Conservation (phyloP, 768 basidiomycete genomes). For the Amanita fuliginea region DNA sequence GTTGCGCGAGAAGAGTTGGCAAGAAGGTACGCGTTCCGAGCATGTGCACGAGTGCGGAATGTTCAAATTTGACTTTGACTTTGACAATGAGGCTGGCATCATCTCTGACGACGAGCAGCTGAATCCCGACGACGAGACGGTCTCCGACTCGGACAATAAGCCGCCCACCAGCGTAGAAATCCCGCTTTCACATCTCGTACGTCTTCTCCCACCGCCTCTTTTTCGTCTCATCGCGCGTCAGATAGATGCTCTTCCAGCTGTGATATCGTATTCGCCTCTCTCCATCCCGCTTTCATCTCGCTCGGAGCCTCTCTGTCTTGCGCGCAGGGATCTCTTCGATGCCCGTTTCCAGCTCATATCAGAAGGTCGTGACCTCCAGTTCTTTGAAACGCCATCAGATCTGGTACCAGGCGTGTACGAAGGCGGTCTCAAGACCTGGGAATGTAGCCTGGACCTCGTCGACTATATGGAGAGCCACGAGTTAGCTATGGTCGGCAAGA, state of each 20-base stretch:
- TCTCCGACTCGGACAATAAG: not conserved
- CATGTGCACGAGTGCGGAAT: not conserved
- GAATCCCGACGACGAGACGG: not conserved
- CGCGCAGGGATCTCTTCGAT: conserved; percentile 87
- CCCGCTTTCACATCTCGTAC: conserved; percentile 21
- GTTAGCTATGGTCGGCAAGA: conserved; percentile 27
- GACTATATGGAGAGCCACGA: conserved; percentile 35
- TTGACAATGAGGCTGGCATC: not conserved
- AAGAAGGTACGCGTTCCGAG: conserved; percentile 2
- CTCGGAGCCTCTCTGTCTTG: conserved; percentile 27
- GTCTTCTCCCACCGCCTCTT: conserved; percentile 12
- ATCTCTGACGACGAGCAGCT: not conserved
- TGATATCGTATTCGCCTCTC: conserved; percentile 76
- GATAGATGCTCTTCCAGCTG: conserved; percentile 57
- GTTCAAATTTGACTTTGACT: not conserved
- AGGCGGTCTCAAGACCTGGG: conserved; percentile 97
- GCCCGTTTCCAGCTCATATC: conserved; percentile 90
- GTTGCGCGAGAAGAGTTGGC: not conserved
- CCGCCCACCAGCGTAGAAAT: not conserved
- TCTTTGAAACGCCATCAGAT: conserved; percentile 79
- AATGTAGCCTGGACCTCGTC: conserved; percentile 84
- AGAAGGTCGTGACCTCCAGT: conserved; percentile 39
- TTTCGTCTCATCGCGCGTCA: conserved; percentile 20
- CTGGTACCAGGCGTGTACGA: conserved; percentile 90
- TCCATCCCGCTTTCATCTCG: conserved; percentile 32